phyloP scores from a whole-genome alignment of 148 eudicot species.

The Polygonum aviculare region DNA sequence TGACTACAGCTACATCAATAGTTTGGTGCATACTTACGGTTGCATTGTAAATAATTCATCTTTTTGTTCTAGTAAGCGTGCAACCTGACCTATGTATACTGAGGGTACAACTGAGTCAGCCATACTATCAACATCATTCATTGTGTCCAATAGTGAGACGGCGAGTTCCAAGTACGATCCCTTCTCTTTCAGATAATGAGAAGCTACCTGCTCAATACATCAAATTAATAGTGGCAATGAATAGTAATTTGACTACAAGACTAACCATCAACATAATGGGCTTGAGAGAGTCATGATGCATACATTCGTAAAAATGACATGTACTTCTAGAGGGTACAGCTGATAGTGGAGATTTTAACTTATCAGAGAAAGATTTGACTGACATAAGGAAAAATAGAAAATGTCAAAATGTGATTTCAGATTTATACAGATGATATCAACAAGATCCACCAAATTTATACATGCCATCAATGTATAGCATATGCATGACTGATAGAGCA shows the following conservation, averaged over 20 bases:
- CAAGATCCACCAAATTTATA: not conserved
- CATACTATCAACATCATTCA: slow-evolving; percentile 37
- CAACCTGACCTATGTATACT: slow-evolving; percentile 79
- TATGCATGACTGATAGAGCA: not conserved
- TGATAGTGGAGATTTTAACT: not conserved
- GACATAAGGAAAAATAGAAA: not conserved
- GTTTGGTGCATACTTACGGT: slow-evolving; percentile 41
- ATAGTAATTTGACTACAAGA: not conserved
- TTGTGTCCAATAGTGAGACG: slow-evolving; percentile 59
- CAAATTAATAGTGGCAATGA: not conserved
- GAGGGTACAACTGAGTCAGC: slow-evolving; percentile 81
- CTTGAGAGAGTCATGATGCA: not conserved
- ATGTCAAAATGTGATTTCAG: not conserved
- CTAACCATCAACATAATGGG: not conserved
- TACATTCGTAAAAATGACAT: not conserved
- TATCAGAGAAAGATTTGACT: not conserved
- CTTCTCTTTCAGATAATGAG: slow-evolving; percentile 82
- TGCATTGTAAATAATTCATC: slow-evolving; percentile 50
- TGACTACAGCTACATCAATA: slow-evolving; percentile 5
- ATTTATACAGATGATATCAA: not conserved
- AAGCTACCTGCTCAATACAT: slow-evolving; percentile 58
- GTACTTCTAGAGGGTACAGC: not conserved
- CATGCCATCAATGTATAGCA: not conserved
- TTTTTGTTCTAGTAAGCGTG: slow-evolving; percentile 68
- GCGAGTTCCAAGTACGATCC: slow-evolving; percentile 67